Base-by-base conservation (phyloP, 306 rosid species). In the Prunus mira region DNA sequence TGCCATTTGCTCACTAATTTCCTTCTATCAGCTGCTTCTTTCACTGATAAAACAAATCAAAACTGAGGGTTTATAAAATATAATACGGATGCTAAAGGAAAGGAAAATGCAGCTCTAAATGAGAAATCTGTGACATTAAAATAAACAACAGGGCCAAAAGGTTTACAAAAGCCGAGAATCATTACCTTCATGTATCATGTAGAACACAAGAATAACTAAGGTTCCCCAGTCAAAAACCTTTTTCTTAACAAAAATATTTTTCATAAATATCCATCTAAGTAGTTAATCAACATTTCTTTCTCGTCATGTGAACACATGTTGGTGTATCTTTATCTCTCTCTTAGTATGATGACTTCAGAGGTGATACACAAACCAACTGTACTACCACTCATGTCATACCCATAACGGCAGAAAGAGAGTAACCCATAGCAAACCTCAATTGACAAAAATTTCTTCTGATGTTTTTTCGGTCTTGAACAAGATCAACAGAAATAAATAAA, bases 1-100 rank as follows among this genome's bases (percentile, higher is more conserved):
- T 94, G 98, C 98, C 98, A 94, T 90, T 94, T 94, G 85, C 92
- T 94, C 56, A 87, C 96, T 65, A 82, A 62, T 81, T 92, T 94
- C 75, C 85, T 84, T 84, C 65, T 75, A 43, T 81, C 87, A 57
- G 72, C 83, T 71, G 86, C 87, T 50, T 81, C 91, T 63, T 85
- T 80, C 15, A 41, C 91, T 88, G 85, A 34, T 82, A 45, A 64
- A 34, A 52, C 54, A 74, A 66, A 34, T 25, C 61, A 63, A 30
- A n/a, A 22, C 25, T 13, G 49, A 9, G 9, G 55, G 19, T 12
- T 30, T 46, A n/a, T 14, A 45, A 41, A 72, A 72, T 24, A 56
- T 72, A 22, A 20, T 34, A 11, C 1, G 0, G 28, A 69, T 50
- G 74, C 64, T 5, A 15, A 60, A 30, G 25, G 11, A 56, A 43